A percentile compares a stretch with the other conserved stretches of the same genome.
Conservation (phyloP, 768 basidiomycete species). For the Coprinopsis sp. region DNA sequence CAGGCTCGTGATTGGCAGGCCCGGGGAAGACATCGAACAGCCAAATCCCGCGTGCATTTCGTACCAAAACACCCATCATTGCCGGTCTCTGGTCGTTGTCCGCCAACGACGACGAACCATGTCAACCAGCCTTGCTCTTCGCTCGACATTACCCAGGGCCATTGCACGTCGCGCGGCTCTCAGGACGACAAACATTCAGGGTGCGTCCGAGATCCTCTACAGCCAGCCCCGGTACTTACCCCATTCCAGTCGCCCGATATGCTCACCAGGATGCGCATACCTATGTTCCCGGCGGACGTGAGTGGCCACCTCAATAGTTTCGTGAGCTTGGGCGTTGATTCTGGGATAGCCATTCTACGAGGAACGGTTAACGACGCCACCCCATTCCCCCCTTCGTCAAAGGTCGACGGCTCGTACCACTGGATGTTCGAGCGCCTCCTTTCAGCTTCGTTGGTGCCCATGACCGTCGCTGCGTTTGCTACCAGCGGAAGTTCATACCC, state of each 20-base stretch:
- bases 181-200: slow-evolving; percentile 34
- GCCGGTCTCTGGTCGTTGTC: slow-evolving; percentile 7
- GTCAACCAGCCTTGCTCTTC: slow-evolving; percentile 46
- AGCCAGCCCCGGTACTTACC: slow-evolving; percentile 19
- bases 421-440: slow-evolving; percentile 92
- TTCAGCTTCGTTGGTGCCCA: slow-evolving; percentile 81
- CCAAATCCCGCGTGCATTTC: not conserved
- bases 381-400: slow-evolving; percentile 77
- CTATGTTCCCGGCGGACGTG: slow-evolving; percentile 72
- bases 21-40: not conserved
- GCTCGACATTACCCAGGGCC: slow-evolving; percentile 42
- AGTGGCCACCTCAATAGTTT: slow-evolving; percentile 24
- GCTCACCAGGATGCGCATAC: slow-evolving; percentile 27
- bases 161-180: slow-evolving; percentile 38
- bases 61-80: not conserved
- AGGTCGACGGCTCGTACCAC: slow-evolving; percentile 84
- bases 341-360: slow-evolving; percentile 69
- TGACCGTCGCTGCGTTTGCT: slow-evolving; percentile 83
- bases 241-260: too few species aligned
- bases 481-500: slow-evolving; percentile 75
- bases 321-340: not conserved
- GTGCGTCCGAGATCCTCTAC: slow-evolving; percentile 24
- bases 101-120: slow-evolving; percentile 32
- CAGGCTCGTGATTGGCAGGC: not conserved
- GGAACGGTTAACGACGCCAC: slow-evolving; percentile 97